Conservation (phyloP, 2,329 filamentous ascomycete species). For the Epichloe sibirici region DNA sequence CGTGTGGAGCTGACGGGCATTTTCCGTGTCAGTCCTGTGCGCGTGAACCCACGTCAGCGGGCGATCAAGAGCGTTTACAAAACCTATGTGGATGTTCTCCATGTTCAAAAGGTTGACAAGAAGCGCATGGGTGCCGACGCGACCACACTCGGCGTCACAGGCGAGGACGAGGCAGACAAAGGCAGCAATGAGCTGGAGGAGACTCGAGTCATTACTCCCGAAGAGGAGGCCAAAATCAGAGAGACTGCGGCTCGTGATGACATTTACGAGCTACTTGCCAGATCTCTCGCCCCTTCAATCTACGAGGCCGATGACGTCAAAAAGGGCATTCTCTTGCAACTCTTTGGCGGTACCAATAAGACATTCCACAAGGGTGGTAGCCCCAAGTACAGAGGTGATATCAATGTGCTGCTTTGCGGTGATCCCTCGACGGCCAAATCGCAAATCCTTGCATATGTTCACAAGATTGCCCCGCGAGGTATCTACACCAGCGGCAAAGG, state of each 20-base stretch:
- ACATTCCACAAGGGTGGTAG: constrained; percentile 93
- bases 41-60: constrained; percentile 85
- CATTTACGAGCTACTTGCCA: constrained; percentile 82
- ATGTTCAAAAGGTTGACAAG: constrained; percentile 94
- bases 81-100: constrained; percentile 90
- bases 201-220: constrained; percentile 66
- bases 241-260: constrained; percentile 68
- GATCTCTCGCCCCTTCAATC: constrained; percentile 86
- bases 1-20: constrained; percentile 92
- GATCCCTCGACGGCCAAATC: constrained; percentile 96
- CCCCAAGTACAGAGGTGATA: constrained; percentile 91
- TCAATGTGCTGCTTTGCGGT: constrained; percentile 92
- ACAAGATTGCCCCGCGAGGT: constrained; percentile 88
- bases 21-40: constrained; percentile 87
- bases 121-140: constrained; percentile 85
- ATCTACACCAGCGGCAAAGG: constrained; percentile 76
- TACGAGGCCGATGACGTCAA: constrained; percentile 99
- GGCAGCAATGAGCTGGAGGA: constrained; percentile 71
- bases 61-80: constrained; percentile 94
- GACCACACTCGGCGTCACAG: constrained; percentile 72
- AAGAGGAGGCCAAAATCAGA: constrained; percentile 83
- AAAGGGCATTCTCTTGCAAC: constrained; percentile 91
- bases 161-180: constrained; percentile 51
- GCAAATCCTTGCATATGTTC: constrained; percentile 84
- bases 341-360: constrained; percentile 97